phyloP scores from a whole-genome alignment of 2,329 filamentous ascomycete species.

The Thielaviopsis populi region DNA sequence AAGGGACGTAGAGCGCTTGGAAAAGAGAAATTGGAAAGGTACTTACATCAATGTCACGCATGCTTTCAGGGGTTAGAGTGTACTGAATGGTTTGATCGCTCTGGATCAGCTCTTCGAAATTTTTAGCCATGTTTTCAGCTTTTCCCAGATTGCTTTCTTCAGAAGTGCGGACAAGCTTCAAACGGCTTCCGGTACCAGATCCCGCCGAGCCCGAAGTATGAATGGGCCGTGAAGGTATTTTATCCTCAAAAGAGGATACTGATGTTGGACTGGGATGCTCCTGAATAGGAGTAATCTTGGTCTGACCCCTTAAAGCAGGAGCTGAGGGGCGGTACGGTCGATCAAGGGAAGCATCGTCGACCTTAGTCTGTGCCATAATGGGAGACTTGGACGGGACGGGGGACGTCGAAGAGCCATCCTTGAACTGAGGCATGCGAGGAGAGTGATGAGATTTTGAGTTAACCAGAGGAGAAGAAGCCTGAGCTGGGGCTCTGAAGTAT shows the following conservation, averaged over 20 bases:
- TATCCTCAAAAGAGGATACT: not conserved
- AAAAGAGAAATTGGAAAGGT: not conserved
- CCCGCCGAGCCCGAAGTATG: conserved; percentile 38
- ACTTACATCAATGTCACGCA: conserved; percentile 61
- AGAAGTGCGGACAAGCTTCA: conserved; percentile 40
- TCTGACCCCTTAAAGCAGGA: conserved; percentile 9
- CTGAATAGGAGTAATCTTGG: conserved; percentile 15
- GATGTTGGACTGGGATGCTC: conserved; percentile 16
- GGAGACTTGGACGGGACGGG: not conserved
- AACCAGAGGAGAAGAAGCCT: not conserved
- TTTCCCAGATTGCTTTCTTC: conserved; percentile 37
- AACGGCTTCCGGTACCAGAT: conserved; percentile 35
- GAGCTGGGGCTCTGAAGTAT: conserved; percentile 7
- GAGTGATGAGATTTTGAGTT: not conserved
- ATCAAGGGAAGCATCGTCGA: conserved; percentile 22
- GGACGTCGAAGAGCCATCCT: not conserved
- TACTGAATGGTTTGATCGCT: conserved; percentile 73
- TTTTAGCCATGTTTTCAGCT: conserved; percentile 45
- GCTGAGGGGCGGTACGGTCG: conserved; percentile 8
- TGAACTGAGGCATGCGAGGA: conserved; percentile 6
- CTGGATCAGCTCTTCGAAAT: conserved; percentile 66
- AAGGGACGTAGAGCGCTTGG: not conserved
- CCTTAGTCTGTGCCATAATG: conserved; percentile 13
- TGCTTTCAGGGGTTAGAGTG: conserved; percentile 64
- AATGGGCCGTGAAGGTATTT: conserved; percentile 23